Evolutionary conservation across 2,329 filamentous ascomycete genomes (phyloP), one percentile per base, ranked within the genome.

Genomic region (Mycosphaerella sp.): DNA sequence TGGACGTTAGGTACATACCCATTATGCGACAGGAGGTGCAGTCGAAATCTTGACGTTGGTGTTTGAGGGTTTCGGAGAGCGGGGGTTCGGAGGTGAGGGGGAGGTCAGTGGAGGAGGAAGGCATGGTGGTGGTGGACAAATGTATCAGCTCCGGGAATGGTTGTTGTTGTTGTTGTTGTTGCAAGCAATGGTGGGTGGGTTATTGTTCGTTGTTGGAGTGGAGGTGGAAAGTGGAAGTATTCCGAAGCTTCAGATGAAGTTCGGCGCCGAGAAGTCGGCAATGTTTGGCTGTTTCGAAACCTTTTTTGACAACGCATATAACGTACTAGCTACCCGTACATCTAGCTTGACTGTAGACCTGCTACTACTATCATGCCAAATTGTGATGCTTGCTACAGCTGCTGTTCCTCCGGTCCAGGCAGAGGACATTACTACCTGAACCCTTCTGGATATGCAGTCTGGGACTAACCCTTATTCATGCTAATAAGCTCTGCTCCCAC

Each of bases 1-100:
- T 21, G 29, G 38, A 12, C 10, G 12, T 17, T 17, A 29, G 34
- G 29, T 29, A 45, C 40, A 32, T 62, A 67, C 67, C 67, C 66
- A 69, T 69, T 2, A 69, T 43, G 50, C 64, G 54, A 54, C 67
- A 70, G 8, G 65, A 62, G 3, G 64, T 53, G 54, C 67, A 69
- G 60, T 69, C 67, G 57, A 64, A 66, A 45, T 67, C 55, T 51
- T 58, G 57, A 14, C 53, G 51, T 47, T 66, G 64, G 17, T 57
- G 53, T 43, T 53, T 52, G 12, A 68, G 54, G 14, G 58, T 61
- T 23, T 63, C 55, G 49, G 59, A 56, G 48, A 66, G 47, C 9
- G 56, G 48, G 4, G 56, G 48, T 3, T 61, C 56, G 39, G 55
- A 53, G 47, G 59, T 56, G 42, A 53, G 45, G 44, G 60, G 48